Conservation (phyloP, 2,329 filamentous ascomycete species). For the Nannizziopsis arthrosporioides region DNA sequence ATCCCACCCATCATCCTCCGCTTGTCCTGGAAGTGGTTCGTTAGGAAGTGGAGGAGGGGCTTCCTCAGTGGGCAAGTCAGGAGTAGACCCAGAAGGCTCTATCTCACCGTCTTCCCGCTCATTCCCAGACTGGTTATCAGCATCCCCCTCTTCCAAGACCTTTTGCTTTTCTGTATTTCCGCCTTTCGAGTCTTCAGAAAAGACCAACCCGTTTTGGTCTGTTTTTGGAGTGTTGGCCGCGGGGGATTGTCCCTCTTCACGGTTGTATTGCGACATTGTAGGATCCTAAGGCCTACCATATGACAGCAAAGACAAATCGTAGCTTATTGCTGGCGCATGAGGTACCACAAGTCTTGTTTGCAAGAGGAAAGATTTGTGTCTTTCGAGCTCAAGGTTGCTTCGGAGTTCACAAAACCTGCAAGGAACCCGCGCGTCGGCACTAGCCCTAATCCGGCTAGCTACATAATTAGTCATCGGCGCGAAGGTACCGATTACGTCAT, state of each 20-base stretch:
- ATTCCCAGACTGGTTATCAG: constrained; percentile 6
- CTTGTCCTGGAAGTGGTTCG: constrained; percentile 38
- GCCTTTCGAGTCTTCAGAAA: background rate
- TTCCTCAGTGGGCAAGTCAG: constrained; percentile 34
- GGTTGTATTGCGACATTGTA: background rate
- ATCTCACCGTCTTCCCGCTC: constrained; percentile 13
- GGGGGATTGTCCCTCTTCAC: constrained; percentile 2
- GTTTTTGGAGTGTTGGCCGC: background rate
- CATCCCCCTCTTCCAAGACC: constrained; percentile 7
- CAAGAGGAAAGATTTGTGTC: background rate
- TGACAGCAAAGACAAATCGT: background rate
- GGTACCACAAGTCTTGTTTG: background rate
- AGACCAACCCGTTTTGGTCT: background rate
- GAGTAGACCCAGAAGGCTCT: constrained; percentile 20
- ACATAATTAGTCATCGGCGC: too few relatives aligned
- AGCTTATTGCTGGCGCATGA: background rate
- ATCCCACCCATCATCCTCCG: constrained; percentile 62
- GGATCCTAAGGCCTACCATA: constrained; percentile 1
- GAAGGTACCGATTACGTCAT: too few relatives aligned
- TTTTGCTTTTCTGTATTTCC: background rate
- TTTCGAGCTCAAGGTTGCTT: too few relatives aligned
- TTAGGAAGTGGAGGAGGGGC: constrained; percentile 41
- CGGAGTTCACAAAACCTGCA: too few relatives aligned
- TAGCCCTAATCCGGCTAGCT: too few relatives aligned
- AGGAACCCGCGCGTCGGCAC: too few relatives aligned